phyloP scores from a whole-genome alignment of 176 grass and related monocot genomes.

The Oryza glaberrima region DNA sequence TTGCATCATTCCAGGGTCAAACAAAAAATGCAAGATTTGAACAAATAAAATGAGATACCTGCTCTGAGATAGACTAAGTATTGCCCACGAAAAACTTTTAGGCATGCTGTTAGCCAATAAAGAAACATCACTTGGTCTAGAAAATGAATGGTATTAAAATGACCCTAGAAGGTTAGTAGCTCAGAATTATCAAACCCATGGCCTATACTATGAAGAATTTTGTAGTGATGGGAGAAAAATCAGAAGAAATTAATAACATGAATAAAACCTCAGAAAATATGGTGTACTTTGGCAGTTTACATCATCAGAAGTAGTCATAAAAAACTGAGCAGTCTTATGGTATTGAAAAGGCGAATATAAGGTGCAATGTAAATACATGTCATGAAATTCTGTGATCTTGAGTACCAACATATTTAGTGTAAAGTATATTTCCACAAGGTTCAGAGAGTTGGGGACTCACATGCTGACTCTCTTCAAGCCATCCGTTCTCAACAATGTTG shows the following conservation, averaged over 20 bases:
- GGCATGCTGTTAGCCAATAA: neutral
- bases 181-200: neutral
- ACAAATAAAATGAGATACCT: neutral
- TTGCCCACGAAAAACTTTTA: neutral
- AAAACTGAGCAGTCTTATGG: neutral
- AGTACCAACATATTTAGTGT: neutral
- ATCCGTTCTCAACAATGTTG: constrained; percentile 43
- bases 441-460: constrained; percentile 11
- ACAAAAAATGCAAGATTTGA: neutral
- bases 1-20: neutral
- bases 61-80: neutral
- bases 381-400: neutral
- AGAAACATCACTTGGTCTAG: neutral
- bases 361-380: neutral
- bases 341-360: neutral
- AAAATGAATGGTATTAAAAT: neutral
- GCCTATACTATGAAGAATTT: neutral
- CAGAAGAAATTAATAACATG: neutral
- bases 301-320: neutral
- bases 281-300: neutral
- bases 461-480: constrained; percentile 24
- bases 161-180: neutral
- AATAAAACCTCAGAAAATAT: neutral
- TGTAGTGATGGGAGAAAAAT: neutral
- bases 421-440: neutral